These are phyloP conservation scores for Blechomonas ayalai DNA, from an alignment of 208 protist genomes.

Conservation along the genomic window DNA sequence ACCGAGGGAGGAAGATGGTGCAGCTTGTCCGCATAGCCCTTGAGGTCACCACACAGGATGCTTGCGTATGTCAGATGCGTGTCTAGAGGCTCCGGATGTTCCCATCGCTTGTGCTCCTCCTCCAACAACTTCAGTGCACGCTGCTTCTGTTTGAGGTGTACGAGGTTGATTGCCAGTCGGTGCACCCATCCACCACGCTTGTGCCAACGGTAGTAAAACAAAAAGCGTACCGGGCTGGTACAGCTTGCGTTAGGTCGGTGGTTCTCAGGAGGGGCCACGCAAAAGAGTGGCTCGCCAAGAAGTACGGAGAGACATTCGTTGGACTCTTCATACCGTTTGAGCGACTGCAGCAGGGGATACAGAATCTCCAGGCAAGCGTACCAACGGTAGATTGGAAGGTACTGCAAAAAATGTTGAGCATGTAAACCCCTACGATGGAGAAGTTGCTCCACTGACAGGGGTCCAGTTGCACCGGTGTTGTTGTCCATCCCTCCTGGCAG, in stretches of 20 bases:
- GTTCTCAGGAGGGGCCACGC: conserved; percentile 1
- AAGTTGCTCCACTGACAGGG: conserved; percentile 12
- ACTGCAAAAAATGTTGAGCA: conserved; percentile 56
- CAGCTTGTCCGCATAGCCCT: not conserved
- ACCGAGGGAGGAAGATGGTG: conserved; percentile 26
- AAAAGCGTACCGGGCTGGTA: conserved; percentile 15
- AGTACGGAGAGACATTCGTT: conserved; percentile 51
- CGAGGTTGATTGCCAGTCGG: conserved; percentile 51
- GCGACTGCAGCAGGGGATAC: conserved; percentile 39
- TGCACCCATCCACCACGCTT: conserved; percentile 60
- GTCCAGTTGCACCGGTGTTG: no score
- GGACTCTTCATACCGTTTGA: conserved; percentile 43
- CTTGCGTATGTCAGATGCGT: not conserved
- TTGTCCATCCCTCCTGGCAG: no score
- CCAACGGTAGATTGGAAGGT: conserved; percentile 64
- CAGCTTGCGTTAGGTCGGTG: not conserved
- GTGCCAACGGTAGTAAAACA: conserved; percentile 44
- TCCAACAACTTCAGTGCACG: conserved; percentile 43
- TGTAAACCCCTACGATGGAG: conserved; percentile 33
- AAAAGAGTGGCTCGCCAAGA: conserved; percentile 43
- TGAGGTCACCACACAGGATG: conserved; percentile 8
- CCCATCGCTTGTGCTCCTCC: conserved; percentile 25
- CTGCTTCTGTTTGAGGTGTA: conserved; percentile 32
- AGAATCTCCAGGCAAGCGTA: conserved; percentile 61
- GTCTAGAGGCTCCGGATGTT: not conserved